Base-by-base conservation (phyloP, 192 early-diverging fungal species). In the Coemansia sp. region DNA sequence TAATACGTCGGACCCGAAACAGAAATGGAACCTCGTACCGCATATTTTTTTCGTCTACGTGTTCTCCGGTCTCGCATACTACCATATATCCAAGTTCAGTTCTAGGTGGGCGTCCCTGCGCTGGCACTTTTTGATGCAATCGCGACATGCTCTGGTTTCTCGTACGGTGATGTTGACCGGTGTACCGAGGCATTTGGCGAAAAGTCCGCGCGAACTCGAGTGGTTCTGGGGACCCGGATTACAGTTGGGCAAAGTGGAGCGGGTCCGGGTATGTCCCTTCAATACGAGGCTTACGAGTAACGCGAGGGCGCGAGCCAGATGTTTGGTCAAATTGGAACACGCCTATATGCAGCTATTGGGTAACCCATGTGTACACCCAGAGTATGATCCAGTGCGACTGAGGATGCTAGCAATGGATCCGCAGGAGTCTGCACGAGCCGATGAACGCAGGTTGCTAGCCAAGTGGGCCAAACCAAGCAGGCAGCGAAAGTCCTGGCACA, bases 161-260 rank as follows among this genome's bases (percentile, higher is more conserved):
- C 87, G 90, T 22, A 89, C 89, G 10, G 84, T 93, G 13, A 87
- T 93, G 85, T 81, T 93, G 5, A 86, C 87, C 0, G 87, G 86
- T 3, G 78, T 93, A 30, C 91, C 91, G 4, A 59, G 84, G 0
- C 78, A 81, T 32, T 40, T 81, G 67, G 78, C 78, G 4, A 59
- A 61, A 20, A 72, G 76, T n/a, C 71, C 90, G 20, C 86, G 89
- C 39, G 71, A 71, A 13, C 77, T 93, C 47, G 85, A 88, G 49
- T 85, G 87, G 49, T 93, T 87, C 75, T 93, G 88, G 67, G 85
- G 88, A 18, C 67, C 71, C 38, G 80, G 75, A 0, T 29, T 92
- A 9, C 82, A 83, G 20, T 72, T 87, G 30, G 92, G 92, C 20
- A 64, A 62, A 2, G 88, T 93, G 9, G 89, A 93, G 63, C 82